phyloP scores from a whole-genome alignment of 768 basidiomycete species.

The Mycena sanguinolenta region DNA sequence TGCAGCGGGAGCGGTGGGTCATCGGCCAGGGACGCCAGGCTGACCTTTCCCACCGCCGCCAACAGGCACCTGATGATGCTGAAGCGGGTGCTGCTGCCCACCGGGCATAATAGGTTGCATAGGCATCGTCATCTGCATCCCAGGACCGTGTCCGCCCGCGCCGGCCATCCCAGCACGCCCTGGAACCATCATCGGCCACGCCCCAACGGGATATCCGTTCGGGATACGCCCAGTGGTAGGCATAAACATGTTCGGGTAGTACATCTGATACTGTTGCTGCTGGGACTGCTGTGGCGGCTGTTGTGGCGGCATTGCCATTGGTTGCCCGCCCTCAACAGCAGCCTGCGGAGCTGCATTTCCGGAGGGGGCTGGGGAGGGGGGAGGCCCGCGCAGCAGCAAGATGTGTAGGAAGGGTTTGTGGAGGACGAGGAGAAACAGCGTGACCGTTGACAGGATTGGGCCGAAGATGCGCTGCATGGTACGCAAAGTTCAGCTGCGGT shows the following conservation, averaged over 20 bases:
- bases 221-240: slow-evolving; percentile 20
- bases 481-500: slow-evolving; percentile 33
- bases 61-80: slow-evolving; percentile 47
- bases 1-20: slow-evolving; percentile 19
- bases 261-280: slow-evolving; percentile 39
- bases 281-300: slow-evolving; percentile 31
- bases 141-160: slow-evolving; percentile 6
- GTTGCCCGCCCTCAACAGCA: slow-evolving; percentile 24
- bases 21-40: slow-evolving; percentile 50
- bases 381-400: slow-evolving; percentile 30
- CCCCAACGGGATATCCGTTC: slow-evolving; percentile 17
- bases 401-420: slow-evolving; percentile 30
- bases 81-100: slow-evolving; percentile 45
- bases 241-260: slow-evolving; percentile 32
- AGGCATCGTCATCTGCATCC: slow-evolving; percentile 22
- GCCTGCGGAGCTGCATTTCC: slow-evolving; percentile 15
- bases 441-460: slow-evolving; percentile 28
- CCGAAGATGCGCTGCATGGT: slow-evolving; percentile 34
- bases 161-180: background rate
- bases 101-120: slow-evolving; percentile 30
- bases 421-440: slow-evolving; percentile 26
- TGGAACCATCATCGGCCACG: slow-evolving; percentile 24
- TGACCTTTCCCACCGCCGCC: slow-evolving; percentile 49
- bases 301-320: slow-evolving; percentile 1
- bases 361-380: slow-evolving; percentile 22